Evolutionary conservation across 1,284 basidiomycete species (phyloP), one percentile per base, ranked within the genome.

Genomic region (Moesziomyces antarcticus): DNA sequence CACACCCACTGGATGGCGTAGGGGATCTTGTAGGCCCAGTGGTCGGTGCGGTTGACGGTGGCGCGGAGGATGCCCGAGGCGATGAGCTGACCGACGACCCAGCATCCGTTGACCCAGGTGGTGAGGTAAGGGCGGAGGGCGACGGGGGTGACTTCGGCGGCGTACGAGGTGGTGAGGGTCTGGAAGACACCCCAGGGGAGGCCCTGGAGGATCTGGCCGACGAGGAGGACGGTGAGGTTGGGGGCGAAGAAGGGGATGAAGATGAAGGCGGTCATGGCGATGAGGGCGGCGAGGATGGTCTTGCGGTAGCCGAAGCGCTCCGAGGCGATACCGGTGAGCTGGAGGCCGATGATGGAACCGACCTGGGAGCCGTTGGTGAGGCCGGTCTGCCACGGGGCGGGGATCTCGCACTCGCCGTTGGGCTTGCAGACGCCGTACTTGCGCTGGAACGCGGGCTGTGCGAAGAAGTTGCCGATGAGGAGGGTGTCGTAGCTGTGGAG

Each of bases 31-130:
- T 78, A 86, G 59, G 83, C 84, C 82, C 81, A 85, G 60, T 84
- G 73, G 42, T 78, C 67, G 22, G 75, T 57, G 45, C 82, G 68
- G 52, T 60, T 50, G 30, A 82, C 68, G 20, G 80, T 75, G 18
- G 82, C 86, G 24, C 79, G 79, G 14, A 87, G 82, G 25, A 87
- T 85, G 50, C 85, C 87, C 1, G 85, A 84, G n/a, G 84, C 84
- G 48, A 88, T 61, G 44, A 83, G 53, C 53, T 82, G 80, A 8
- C 83, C 83, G n/a, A 83, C 65, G 30, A 80, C 87, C 87, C 87
- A 87, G 79, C 86, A 86, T 62, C 86, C 82, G 80, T 86, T 86
- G 61, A 87, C 85, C 76, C 85, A 87, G 47, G 86, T 85, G 30
- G 87, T 87, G 16, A 87, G 80, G 77, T 86, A 86, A 20, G 82